Conservation (phyloP, 176 grass and related monocot genomes). For the Secale cereale region DNA sequence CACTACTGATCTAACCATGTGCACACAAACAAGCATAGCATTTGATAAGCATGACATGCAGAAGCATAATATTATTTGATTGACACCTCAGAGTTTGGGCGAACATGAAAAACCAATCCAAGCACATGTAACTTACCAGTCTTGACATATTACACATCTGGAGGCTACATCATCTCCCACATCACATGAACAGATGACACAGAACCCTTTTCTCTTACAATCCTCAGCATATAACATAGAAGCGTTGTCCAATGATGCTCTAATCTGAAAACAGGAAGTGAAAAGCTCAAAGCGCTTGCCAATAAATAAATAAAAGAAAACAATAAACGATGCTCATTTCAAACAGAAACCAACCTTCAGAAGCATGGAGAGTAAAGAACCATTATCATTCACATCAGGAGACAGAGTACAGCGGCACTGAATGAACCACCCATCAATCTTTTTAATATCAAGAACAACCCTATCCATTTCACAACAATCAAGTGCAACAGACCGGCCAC, state of each 20-base stretch:
- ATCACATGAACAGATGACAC: conserved; percentile 64
- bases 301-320: neutral
- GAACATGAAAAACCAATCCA: conserved; percentile 15
- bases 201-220: conserved; percentile 42
- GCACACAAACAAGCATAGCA: neutral
- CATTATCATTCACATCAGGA: conserved; percentile 34
- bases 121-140: conserved; percentile 50
- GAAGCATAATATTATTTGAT: neutral
- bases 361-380: conserved; percentile 45
- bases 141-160: conserved; percentile 71
- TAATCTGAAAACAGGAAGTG: conserved; percentile 55
- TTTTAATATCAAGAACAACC: conserved; percentile 65
- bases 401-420: conserved; percentile 44
- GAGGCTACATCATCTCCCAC: conserved; percentile 37
- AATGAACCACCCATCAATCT: conserved; percentile 73
- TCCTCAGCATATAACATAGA: conserved; percentile 44
- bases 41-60: neutral
- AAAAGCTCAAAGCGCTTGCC: conserved; percentile 5
- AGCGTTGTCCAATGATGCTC: conserved; percentile 56
- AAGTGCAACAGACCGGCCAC: conserved; percentile 60
- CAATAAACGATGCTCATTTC: neutral
- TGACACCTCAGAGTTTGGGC: neutral
- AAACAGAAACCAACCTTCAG: conserved; percentile 50
- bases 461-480: conserved; percentile 72
- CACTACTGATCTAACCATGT: neutral